These are phyloP conservation scores for Diplodia seriata DNA, from an alignment of 2,329 filamentous ascomycete genomes.

Conservation along the genomic window DNA sequence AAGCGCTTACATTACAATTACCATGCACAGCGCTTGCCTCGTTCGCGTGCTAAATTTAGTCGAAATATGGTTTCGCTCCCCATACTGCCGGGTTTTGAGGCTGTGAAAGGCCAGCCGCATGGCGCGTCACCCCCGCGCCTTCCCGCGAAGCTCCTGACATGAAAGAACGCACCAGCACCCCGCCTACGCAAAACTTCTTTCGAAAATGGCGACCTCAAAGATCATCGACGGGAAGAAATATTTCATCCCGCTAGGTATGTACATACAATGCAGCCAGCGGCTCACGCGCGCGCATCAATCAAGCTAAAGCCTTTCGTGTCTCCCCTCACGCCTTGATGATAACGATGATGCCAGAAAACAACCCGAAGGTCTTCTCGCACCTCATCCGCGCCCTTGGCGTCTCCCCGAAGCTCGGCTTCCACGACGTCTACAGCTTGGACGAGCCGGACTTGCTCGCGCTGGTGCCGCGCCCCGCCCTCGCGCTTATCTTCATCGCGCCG, in stretches of 20 bases:
- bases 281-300: neutral
- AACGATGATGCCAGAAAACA: conserved; percentile 62
- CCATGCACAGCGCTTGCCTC: neutral
- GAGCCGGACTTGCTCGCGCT: conserved; percentile 85
- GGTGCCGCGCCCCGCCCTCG: conserved; percentile 85
- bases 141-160: neutral
- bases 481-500: conserved; percentile 91
- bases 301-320: no score
- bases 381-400: conserved; percentile 86
- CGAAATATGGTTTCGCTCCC: neutral
- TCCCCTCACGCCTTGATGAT: neutral
- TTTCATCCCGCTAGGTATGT: conserved; percentile 10
- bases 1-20: neutral
- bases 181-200: neutral
- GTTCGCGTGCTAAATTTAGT: neutral
- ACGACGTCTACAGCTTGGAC: conserved; percentile 91
- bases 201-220: conserved; percentile 6
- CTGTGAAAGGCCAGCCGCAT: neutral
- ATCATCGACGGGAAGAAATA: conserved; percentile 8
- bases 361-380: conserved; percentile 85
- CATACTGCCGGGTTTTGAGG: neutral
- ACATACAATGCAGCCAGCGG: no score
- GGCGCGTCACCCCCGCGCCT: neutral
- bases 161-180: neutral
- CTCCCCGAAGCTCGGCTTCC: conserved; percentile 75